Evolutionary conservation across 2,329 filamentous ascomycete genomes (phyloP), one percentile per base, ranked within the genome.

Genomic region (Colletotrichum zoysiae): DNA sequence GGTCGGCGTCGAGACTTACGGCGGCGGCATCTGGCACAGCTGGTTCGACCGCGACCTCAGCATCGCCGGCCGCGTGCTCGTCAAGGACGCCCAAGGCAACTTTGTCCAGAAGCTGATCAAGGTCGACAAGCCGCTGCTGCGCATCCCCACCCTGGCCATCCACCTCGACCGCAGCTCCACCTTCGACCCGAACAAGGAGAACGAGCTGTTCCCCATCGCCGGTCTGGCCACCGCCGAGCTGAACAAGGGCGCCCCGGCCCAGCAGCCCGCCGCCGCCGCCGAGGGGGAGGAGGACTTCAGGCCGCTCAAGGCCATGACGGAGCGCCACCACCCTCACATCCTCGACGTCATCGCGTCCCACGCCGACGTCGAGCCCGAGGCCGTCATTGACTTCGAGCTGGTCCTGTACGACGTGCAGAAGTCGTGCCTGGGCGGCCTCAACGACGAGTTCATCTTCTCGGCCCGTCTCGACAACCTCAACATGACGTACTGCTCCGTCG

Each of bases 331-430:
- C 81, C 91, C 95, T 5, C 93, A 93, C 77, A 86, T 99, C 71
- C 87, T 99, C 70, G 91, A 97, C 73, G 86, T 97, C 56, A 92
- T 99, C 75, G 95, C 96, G 40, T 86, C 91, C 46, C 91, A 97
- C 78, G 92, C 93, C 2, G 92, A 89, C 8, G 92, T 93, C 44
- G 83, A 89, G 23, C 87, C 92, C 0, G 85, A 90, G 3, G 90
- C 95, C 71, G 88, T 99, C 23, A 85, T 96, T 60, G 96, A 99
- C 83, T 99, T 99, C 77, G 96, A 99, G 84, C 89, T 98, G 77
- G 90, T 98, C n/a, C 90, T 99, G 53, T 99, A 97, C 82, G 96
- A 99, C 81, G 97, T 95, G 12, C 96, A 99, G 79, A 93, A 95
- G 79, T 90, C 95, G 0, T 93, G 91, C 79, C 88, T 99, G 20